phyloP scores from a whole-genome alignment of 2,329 filamentous ascomycete species.

The Parascedosporium putredinis region DNA sequence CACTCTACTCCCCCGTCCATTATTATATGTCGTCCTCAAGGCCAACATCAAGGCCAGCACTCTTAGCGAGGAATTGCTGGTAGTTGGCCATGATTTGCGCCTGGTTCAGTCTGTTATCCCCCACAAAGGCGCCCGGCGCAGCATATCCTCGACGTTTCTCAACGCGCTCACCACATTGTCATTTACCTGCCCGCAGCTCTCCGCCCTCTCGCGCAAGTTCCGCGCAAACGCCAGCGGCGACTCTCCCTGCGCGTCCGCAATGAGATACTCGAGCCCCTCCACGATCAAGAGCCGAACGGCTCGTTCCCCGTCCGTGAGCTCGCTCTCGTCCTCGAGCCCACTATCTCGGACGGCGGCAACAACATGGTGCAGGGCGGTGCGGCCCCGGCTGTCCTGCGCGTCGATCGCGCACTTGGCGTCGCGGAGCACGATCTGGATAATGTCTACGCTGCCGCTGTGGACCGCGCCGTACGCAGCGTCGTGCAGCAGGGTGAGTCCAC shows the following conservation, averaged over 20 bases:
- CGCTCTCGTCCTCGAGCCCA: too few species aligned
- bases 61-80: not conserved
- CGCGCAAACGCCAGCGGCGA: not conserved
- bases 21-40: not conserved
- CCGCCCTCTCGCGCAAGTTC: not conserved
- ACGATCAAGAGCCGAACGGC: too few species aligned
- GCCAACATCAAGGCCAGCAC: not conserved
- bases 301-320: too few species aligned
- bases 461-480: not conserved
- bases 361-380: constrained; percentile 1
- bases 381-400: not conserved
- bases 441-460: not conserved
- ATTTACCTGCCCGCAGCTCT: not conserved
- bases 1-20: too few species aligned
- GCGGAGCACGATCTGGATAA: not conserved
- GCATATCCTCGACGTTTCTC: not conserved
- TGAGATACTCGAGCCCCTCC: not conserved
- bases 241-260: not conserved
- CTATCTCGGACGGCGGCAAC: not conserved
- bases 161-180: not conserved
- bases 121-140: not conserved
- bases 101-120: constrained; percentile 1
- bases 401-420: not conserved
- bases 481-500: not conserved
- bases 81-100: constrained; percentile 1